Conservation (phyloP, 2,329 filamentous ascomycete genomes). For the Diaporthe nobilis region DNA sequence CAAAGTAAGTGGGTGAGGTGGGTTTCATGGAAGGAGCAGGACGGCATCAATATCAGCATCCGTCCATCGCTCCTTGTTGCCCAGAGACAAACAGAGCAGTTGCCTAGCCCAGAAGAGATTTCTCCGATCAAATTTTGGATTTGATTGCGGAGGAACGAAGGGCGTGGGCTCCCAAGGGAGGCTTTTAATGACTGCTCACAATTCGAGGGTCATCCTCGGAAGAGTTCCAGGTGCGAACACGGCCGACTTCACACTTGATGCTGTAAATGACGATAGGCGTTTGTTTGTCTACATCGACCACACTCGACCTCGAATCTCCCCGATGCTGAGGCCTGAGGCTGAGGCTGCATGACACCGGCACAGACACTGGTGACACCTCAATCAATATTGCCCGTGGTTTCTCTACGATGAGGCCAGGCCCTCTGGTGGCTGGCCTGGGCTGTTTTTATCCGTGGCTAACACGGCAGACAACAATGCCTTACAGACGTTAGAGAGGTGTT, state of each 20-base stretch:
- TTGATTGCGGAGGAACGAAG: neutral
- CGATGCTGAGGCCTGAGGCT: conserved; percentile 10
- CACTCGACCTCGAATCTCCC: conserved; percentile 6
- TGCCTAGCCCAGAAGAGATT: neutral
- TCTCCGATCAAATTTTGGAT: neutral
- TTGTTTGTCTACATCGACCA: conserved; percentile 1
- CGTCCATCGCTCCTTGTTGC: conserved; percentile 7
- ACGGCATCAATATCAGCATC: conserved; percentile 17
- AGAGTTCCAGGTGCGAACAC: neutral
- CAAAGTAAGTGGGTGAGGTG: neutral
- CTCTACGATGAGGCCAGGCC: neutral
- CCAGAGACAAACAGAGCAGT: neutral
- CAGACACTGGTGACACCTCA: conserved; percentile 10
- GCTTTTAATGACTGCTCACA: conserved; percentile 3
- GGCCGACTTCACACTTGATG: neutral
- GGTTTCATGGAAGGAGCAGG: neutral
- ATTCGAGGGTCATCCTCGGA: neutral
- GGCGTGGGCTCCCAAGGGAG: neutral
- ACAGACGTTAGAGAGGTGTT: neutral
- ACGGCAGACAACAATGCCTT: neutral
- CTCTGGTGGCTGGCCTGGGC: conserved; percentile 2
- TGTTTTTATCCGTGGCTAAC: conserved; percentile 3
- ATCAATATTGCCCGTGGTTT: neutral
- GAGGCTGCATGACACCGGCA: neutral
- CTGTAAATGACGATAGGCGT: neutral